phyloP scores from a whole-genome alignment of 139 green algal genomes.

The Zygnema circumcarinatum region DNA sequence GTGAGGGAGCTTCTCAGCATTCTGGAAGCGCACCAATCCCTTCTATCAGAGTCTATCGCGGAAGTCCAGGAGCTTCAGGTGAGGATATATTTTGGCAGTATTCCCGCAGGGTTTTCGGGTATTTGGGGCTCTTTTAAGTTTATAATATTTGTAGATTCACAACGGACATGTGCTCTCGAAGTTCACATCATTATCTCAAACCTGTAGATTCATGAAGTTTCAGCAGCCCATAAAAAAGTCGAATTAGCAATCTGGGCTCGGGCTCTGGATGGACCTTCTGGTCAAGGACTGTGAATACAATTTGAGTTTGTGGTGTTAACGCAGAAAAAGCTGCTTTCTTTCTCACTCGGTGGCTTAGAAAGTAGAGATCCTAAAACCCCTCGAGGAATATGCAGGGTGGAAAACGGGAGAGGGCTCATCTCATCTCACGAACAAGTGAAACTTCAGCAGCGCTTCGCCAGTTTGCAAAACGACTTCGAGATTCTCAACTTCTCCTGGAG shows the following conservation, averaged over 20 bases:
- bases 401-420: not conserved
- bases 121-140: not conserved
- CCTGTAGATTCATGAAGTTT: too few relatives aligned
- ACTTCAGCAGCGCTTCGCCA: not conserved
- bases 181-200: too few relatives aligned
- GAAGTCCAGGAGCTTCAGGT: not conserved
- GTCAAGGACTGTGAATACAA: not conserved
- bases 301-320: not conserved
- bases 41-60: not conserved
- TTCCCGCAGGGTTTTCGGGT: not conserved
- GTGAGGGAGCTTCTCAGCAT: not conserved
- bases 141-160: not conserved
- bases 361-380: too few relatives aligned
- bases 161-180: not conserved
- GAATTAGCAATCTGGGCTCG: not conserved
- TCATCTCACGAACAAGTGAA: not conserved
- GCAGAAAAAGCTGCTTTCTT: not conserved
- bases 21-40: not conserved
- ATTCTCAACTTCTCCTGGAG: conserved; percentile 25
- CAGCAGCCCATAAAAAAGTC: too few relatives aligned
- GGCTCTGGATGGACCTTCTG: not conserved
- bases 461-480: conserved; percentile 12
- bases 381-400: too few relatives aligned
- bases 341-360: not conserved
- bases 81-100: not conserved